A percentile compares a stretch with the other conserved stretches of the same genome.
These are phyloP conservation scores for Pholiota conissans DNA, from an alignment of 768 basidiomycete species.

Conservation along the genomic window DNA sequence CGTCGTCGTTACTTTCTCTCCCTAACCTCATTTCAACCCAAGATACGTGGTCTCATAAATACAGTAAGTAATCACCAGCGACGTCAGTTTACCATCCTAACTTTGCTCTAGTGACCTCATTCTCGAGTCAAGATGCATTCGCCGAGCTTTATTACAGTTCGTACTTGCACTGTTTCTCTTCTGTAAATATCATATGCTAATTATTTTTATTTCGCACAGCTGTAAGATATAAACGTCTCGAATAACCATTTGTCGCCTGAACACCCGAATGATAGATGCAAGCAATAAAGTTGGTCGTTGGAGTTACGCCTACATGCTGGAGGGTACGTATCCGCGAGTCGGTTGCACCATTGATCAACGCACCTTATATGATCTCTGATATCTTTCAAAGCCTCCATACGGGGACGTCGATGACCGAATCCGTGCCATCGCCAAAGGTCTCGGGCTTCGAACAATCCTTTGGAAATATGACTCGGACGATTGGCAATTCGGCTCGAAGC, in stretches of 20 bases:
- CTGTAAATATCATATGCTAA: too few species aligned
- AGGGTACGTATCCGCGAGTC: too few species aligned
- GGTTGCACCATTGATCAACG: constrained; percentile 16
- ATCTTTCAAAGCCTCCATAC: constrained; percentile 50
- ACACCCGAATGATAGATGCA: constrained; percentile 36
- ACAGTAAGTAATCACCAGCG: constrained; percentile 37
- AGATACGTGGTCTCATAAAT: constrained; percentile 60
- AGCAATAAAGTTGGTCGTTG: constrained; percentile 54
- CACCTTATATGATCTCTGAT: background rate
- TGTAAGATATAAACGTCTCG: constrained; percentile 13
- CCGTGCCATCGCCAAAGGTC: constrained; percentile 63
- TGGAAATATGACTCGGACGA: constrained; percentile 74
- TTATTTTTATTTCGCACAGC: constrained; percentile 9
- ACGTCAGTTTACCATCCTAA: background rate
- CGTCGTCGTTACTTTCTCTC: background rate
- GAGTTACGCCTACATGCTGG: constrained; percentile 63
- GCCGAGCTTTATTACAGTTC: constrained; percentile 78
- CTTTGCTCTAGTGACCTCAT: constrained; percentile 47
- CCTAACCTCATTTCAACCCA: background rate
- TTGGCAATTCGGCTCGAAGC: constrained; percentile 60
- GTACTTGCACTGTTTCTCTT: constrained; percentile 18
- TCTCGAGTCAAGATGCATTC: constrained; percentile 65
- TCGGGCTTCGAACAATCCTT: constrained; percentile 70
- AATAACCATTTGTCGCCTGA: background rate
- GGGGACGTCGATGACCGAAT: constrained; percentile 78